phyloP scores from a whole-genome alignment of 331 rosid species.

The Rhamnella rubrinervis region DNA sequence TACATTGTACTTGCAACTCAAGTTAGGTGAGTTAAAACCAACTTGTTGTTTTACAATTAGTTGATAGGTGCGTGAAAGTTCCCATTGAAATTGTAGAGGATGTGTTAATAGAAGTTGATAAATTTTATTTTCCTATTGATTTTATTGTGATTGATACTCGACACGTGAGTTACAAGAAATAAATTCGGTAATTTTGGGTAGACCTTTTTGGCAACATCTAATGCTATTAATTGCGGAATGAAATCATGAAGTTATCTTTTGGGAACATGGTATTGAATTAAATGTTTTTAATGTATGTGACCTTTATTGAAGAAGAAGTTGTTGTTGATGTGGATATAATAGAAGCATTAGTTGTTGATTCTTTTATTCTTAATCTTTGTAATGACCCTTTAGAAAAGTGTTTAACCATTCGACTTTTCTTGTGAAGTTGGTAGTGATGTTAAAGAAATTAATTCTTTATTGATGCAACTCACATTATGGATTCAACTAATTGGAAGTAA shows the following conservation, averaged over 20 bases:
- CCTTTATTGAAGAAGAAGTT: neutral
- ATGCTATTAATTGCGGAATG: constrained; percentile 11
- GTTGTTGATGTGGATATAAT: neutral
- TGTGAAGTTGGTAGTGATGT: neutral
- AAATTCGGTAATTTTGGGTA: neutral
- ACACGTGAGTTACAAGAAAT: neutral
- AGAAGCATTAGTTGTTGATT: neutral
- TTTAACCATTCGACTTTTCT: neutral
- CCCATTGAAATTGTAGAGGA: neutral
- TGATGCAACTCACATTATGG: neutral
- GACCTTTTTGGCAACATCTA: constrained; percentile 1
- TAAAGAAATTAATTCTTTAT: neutral
- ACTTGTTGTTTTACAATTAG: neutral
- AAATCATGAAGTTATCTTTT: neutral
- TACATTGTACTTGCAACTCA: neutral
- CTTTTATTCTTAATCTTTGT: neutral
- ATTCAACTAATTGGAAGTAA: neutral
- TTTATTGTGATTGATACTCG: neutral
- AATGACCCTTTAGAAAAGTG: neutral
- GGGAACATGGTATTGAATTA: neutral
- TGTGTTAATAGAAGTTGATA: neutral
- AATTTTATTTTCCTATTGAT: neutral
- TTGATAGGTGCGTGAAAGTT: neutral
- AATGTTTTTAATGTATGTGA: neutral
- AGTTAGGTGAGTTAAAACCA: constrained; percentile 1